Conservation (phyloP, 148 eudicot genomes). For the Salicornia ramosissima region DNA sequence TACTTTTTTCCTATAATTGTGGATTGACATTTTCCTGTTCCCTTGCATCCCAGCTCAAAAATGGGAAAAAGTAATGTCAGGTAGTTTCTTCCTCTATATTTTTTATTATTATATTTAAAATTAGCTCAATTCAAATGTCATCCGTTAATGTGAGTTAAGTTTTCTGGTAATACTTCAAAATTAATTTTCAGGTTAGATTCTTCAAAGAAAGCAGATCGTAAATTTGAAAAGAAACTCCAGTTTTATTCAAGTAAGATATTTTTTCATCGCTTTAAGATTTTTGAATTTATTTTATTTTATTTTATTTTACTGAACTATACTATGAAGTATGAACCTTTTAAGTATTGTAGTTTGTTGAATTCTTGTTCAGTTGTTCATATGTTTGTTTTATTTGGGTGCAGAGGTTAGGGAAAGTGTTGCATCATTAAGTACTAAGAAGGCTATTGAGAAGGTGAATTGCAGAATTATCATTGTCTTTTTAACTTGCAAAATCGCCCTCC, state of each 20-base stretch:
- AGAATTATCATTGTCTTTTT: neutral
- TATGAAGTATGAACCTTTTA: neutral
- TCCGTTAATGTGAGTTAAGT: neutral
- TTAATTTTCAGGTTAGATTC: slow-evolving; percentile 34
- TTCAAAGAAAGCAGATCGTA: slow-evolving; percentile 44
- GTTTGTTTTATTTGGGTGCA: slow-evolving; percentile 20
- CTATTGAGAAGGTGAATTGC: slow-evolving; percentile 50
- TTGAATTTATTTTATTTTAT: neutral
- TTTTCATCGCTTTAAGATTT: neutral
- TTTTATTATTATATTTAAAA: neutral
- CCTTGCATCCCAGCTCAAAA: too few relatives aligned
- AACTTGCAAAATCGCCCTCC: neutral
- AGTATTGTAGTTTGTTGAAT: neutral
- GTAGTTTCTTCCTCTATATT: slow-evolving; percentile 4
- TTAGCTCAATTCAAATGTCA: neutral
- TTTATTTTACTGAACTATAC: neutral
- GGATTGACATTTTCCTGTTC: too few relatives aligned
- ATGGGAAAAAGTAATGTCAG: slow-evolving; percentile 35
- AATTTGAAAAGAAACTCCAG: slow-evolving; percentile 61
- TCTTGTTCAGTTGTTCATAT: neutral
- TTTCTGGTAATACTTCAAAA: neutral
- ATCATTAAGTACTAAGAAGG: slow-evolving; percentile 43
- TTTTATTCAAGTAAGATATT: slow-evolving; percentile 55
- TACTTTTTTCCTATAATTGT: neutral
- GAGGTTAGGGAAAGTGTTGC: slow-evolving; percentile 59